A percentile compares a stretch with the other conserved stretches of the same genome.
phyloP scores from a whole-genome alignment of 768 basidiomycete species.

The Mycena rebaudengoi region DNA sequence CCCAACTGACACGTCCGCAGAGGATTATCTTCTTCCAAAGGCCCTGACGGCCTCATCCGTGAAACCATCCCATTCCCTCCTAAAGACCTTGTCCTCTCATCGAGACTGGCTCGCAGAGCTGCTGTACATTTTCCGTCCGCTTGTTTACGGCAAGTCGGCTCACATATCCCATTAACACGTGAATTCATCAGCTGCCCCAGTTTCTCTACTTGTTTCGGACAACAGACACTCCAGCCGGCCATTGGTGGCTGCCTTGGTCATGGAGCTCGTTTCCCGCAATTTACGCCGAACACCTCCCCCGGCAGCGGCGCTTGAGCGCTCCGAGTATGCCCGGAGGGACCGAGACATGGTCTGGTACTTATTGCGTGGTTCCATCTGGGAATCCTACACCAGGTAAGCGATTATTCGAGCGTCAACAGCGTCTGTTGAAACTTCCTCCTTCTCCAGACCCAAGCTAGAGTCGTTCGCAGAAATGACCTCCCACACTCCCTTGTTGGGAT shows the following conservation, averaged over 20 bases:
- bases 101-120: slow-evolving; percentile 81
- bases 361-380: slow-evolving; percentile 87
- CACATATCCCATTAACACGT: slow-evolving; percentile 9
- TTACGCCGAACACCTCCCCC: slow-evolving; percentile 73
- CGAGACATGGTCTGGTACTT: slow-evolving; percentile 86
- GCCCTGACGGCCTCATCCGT: slow-evolving; percentile 78
- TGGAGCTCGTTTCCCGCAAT: slow-evolving; percentile 80
- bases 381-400: slow-evolving; percentile 73
- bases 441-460: slow-evolving; percentile 81
- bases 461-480: slow-evolving; percentile 64
- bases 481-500: slow-evolving; percentile 68
- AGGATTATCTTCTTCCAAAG: slow-evolving; percentile 86
- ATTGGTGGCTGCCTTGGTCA: slow-evolving; percentile 65
- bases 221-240: slow-evolving; percentile 64
- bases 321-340: slow-evolving; percentile 86
- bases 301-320: slow-evolving; percentile 70
- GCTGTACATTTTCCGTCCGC: slow-evolving; percentile 76
- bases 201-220: slow-evolving; percentile 53
- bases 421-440: slow-evolving; percentile 11
- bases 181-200: slow-evolving; percentile 34
- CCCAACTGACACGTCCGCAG: slow-evolving; percentile 65
- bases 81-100: slow-evolving; percentile 66
- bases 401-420: background rate
- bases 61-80: slow-evolving; percentile 72
- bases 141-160: slow-evolving; percentile 71